phyloP scores from a whole-genome alignment of 2,329 filamentous ascomycete genomes.

The Colletotrichum neosansevieriae region DNA sequence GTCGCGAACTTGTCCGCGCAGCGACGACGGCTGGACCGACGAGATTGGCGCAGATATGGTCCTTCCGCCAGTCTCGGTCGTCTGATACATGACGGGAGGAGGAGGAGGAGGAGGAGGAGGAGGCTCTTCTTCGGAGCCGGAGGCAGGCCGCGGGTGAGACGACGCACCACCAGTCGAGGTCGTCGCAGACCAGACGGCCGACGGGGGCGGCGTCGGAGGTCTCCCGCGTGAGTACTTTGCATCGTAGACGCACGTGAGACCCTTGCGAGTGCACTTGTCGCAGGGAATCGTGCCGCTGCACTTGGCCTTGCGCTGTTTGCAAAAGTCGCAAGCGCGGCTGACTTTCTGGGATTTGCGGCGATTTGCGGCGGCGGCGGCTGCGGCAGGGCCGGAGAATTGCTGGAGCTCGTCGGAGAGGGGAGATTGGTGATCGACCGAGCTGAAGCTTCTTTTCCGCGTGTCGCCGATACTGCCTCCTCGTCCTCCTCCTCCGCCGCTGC shows the following conservation, averaged over 20 bases:
- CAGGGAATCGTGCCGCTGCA: conserved; percentile 53
- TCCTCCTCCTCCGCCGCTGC: too few relatives aligned
- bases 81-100: conserved; percentile 13
- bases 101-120: neutral
- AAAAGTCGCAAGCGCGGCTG: conserved; percentile 54
- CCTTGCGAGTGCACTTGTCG: conserved; percentile 47
- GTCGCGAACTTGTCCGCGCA: conserved; percentile 24
- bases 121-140: conserved; percentile 21
- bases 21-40: too few relatives aligned
- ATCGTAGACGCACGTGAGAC: conserved; percentile 47
- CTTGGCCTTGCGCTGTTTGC: conserved; percentile 53
- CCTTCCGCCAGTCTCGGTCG: conserved; percentile 2
- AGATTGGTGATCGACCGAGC: conserved; percentile 33
- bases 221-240: conserved; percentile 50
- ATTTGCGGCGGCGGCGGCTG: conserved; percentile 19
- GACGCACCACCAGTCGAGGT: neutral
- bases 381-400: conserved; percentile 15
- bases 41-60: neutral
- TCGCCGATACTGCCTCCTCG: neutral
- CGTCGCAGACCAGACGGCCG: conserved; percentile 21
- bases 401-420: conserved; percentile 29
- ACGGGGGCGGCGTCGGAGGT: conserved; percentile 49
- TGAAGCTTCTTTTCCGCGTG: conserved; percentile 33
- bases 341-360: conserved; percentile 48
- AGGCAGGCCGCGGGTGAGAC: neutral